phyloP scores from a whole-genome alignment of 2,329 filamentous ascomycete species.

The Trichoderma gracile region DNA sequence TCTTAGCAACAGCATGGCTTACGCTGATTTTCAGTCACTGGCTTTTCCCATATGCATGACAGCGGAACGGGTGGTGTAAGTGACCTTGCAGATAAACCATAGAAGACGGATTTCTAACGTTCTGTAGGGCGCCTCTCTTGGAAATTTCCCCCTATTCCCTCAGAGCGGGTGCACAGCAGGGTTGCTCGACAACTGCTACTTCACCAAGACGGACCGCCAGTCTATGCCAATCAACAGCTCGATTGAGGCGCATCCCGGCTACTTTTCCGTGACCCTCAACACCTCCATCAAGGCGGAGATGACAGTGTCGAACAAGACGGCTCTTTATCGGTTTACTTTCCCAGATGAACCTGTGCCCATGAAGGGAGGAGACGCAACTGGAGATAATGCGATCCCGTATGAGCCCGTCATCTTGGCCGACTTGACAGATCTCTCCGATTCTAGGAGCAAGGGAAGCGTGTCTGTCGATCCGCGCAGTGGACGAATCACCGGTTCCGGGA shows the following conservation, averaged over 20 bases:
- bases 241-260: conserved; percentile 57
- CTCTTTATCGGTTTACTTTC: conserved; percentile 63
- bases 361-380: conserved; percentile 19
- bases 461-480: conserved; percentile 46
- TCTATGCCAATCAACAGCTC: conserved; percentile 52
- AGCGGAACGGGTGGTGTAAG: conserved; percentile 39
- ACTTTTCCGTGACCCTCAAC: conserved; percentile 58
- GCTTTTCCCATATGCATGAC: conserved; percentile 38
- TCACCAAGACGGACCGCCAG: conserved; percentile 49
- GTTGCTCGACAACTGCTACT: conserved; percentile 51
- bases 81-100: neutral
- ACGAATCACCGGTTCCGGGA: conserved; percentile 60
- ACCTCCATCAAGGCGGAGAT: conserved; percentile 62
- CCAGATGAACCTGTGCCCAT: conserved; percentile 36
- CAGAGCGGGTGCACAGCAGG: conserved; percentile 50
- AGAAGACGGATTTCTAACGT: neutral
- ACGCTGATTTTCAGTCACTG: conserved; percentile 29
- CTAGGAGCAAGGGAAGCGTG: conserved; percentile 32
- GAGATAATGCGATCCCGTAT: conserved; percentile 25
- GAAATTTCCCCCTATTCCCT: conserved; percentile 54
- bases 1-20: neutral
- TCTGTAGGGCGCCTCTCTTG: conserved; percentile 45
- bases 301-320: conserved; percentile 59
- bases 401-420: conserved; percentile 59
- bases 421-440: conserved; percentile 54